Evolutionary conservation across 164 flowering plant species (phyloP).

Genomic region (Liriodendron chinense): DNA sequence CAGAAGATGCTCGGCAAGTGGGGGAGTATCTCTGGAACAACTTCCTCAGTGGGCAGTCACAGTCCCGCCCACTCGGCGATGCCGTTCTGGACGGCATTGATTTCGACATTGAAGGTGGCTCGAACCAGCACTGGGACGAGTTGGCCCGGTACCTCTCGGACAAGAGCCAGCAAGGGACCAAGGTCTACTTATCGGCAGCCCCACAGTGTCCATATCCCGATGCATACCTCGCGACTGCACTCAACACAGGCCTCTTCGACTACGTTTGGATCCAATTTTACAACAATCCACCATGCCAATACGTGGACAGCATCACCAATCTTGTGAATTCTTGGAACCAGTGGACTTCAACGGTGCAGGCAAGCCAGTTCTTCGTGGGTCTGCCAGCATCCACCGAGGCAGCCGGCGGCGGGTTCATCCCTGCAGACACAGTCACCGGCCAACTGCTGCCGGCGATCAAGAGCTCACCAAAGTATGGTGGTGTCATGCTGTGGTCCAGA

Average conservation of each 20-base stretch:
- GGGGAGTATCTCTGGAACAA: slow-evolving; percentile 9
- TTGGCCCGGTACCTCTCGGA: slow-evolving; percentile 1
- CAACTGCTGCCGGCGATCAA: slow-evolving; percentile 13
- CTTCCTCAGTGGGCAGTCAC: slow-evolving; percentile 7
- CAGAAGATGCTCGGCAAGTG: slow-evolving; percentile 3
- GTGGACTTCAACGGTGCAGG: slow-evolving; percentile 6
- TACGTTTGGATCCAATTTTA: slow-evolving; percentile 37
- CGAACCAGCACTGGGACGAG: neutral
- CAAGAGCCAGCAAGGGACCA: slow-evolving; percentile 1
- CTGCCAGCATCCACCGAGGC: slow-evolving; percentile 13
- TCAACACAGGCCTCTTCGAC: slow-evolving; percentile 30
- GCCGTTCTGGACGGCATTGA: slow-evolving; percentile 11
- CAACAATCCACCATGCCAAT: slow-evolving; percentile 16
- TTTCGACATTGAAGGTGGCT: slow-evolving; percentile 9
- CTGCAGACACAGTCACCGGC: neutral
- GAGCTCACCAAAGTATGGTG: slow-evolving; percentile 14
- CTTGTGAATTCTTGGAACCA: neutral
- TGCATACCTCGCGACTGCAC: slow-evolving; percentile 5
- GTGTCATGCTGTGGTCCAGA: slow-evolving; percentile 17
- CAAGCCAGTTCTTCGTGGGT: slow-evolving; percentile 16
- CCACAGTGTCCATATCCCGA: slow-evolving; percentile 33
- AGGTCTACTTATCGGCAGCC: slow-evolving; percentile 26
- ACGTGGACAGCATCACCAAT: neutral
- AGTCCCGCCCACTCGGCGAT: slow-evolving; percentile 8
- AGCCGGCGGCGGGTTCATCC: slow-evolving; percentile 16